Conservation (phyloP, 805 yeast genomes). For the Candida odintsovae region DNA sequence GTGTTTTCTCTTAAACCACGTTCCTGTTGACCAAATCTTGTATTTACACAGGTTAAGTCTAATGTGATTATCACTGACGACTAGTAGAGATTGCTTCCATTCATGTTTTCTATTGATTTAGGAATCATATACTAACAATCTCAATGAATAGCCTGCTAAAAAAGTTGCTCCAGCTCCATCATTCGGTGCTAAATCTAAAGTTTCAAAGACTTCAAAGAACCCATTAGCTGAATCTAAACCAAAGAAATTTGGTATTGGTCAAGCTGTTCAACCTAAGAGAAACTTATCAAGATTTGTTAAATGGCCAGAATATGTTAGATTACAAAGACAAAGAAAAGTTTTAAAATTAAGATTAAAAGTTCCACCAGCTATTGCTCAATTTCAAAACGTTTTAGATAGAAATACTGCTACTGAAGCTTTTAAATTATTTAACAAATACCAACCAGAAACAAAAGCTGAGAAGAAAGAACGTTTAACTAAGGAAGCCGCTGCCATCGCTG, state of each 20-base stretch:
- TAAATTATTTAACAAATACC: constrained; percentile 97
- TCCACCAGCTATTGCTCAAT: constrained; percentile 97
- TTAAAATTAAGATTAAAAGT: constrained; percentile 94
- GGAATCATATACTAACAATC: neutral
- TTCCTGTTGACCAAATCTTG: neutral
- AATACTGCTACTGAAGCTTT: constrained; percentile 97
- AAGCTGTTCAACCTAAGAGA: constrained; percentile 90
- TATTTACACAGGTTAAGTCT: neutral
- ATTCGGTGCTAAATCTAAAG: constrained; percentile 63
- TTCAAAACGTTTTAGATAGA: constrained; percentile 94
- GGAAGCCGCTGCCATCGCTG: constrained; percentile 99
- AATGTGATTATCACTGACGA: neutral
- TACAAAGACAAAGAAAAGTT: constrained; percentile 98
- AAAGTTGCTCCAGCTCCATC: constrained; percentile 97
- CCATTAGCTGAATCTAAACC: constrained; percentile 89
- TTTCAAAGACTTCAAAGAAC: constrained; percentile 61
- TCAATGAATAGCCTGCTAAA: constrained; percentile 25
- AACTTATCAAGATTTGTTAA: constrained; percentile 95
- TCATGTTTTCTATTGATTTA: neutral
- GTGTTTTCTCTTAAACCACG: neutral
- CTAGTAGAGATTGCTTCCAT: neutral
- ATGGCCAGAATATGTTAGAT: constrained; percentile 98
- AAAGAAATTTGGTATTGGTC: constrained; percentile 95
- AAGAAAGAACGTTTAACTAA: constrained; percentile 98
- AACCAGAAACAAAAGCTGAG: constrained; percentile 96